Percentiles rank a stretch among this genome's conserved stretches.
Conservation (phyloP, 495 filamentous ascomycete species). For the Penicillium lividum region DNA sequence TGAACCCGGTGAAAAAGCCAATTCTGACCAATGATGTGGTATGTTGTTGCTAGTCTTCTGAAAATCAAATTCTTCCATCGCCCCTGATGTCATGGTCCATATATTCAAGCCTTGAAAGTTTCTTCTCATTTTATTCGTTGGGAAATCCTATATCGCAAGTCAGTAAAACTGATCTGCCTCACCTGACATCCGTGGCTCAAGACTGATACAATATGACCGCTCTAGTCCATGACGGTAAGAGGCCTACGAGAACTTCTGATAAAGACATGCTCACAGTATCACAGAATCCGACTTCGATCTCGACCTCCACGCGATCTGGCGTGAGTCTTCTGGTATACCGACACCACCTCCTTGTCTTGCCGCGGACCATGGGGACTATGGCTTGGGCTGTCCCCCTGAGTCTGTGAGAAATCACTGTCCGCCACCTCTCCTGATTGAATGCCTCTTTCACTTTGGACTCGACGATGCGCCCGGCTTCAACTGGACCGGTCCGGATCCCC, state of each 20-base stretch:
- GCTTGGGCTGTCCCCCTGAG: background rate
- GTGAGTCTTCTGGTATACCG: conserved; percentile 12
- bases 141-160: background rate
- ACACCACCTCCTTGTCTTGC: conserved; percentile 12
- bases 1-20: background rate
- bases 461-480: conserved; percentile 3
- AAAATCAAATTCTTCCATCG: background rate
- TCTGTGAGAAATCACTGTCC: background rate
- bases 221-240: background rate
- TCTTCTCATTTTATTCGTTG: background rate
- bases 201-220: background rate
- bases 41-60: background rate
- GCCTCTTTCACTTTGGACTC: conserved; percentile 1
- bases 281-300: conserved; percentile 11
- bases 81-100: background rate
- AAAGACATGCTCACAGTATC: background rate
- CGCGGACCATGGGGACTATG: background rate
- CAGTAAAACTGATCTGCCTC: background rate
- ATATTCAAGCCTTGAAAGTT: background rate
- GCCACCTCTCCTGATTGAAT: conserved; percentile 2
- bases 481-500: conserved; percentile 11
- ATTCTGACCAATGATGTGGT: background rate
- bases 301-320: conserved; percentile 9
- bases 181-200: background rate
- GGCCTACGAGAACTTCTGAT: background rate